Percentiles rank a stretch among this genome's conserved stretches.
Conservation (phyloP, 2,329 filamentous ascomycete species). For the Pestalotiopsis sp. region DNA sequence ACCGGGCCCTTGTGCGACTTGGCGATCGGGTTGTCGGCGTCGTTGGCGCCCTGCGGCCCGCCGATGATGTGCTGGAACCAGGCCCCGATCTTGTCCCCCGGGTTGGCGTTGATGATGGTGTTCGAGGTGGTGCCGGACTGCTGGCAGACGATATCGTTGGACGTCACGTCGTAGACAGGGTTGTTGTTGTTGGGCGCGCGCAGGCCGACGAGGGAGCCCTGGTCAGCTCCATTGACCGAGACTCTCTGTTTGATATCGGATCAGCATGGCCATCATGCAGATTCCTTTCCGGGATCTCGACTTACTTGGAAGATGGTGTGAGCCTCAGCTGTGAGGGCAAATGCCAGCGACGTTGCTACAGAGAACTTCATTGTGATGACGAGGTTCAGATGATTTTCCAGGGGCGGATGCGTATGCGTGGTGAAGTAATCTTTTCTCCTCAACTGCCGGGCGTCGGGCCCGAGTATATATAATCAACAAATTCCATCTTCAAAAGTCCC, state of each 20-base stretch:
- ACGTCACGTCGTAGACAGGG: slow-evolving; percentile 53
- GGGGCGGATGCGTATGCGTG: background rate
- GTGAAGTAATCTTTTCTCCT: background rate
- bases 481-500: background rate
- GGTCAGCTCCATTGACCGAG: slow-evolving; percentile 49
- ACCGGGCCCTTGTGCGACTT: slow-evolving; percentile 58
- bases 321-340: slow-evolving; percentile 39
- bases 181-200: slow-evolving; percentile 55
- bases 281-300: background rate
- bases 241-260: slow-evolving; percentile 36
- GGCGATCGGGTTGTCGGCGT: slow-evolving; percentile 55
- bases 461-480: background rate
- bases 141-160: slow-evolving; percentile 54
- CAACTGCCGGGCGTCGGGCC: too few species aligned
- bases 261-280: background rate
- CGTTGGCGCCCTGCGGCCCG: slow-evolving; percentile 35
- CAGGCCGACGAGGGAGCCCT: slow-evolving; percentile 46
- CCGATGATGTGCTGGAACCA: slow-evolving; percentile 59
- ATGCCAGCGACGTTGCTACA: slow-evolving; percentile 33
- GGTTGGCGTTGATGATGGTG: slow-evolving; percentile 49
- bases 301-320: slow-evolving; percentile 47
- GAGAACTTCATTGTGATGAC: slow-evolving; percentile 40
- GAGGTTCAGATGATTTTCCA: background rate
- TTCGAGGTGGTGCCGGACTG: slow-evolving; percentile 42
- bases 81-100: slow-evolving; percentile 54